phyloP scores from a whole-genome alignment of 2,329 filamentous ascomycete genomes.

The Paracoccidioides lutzii region DNA sequence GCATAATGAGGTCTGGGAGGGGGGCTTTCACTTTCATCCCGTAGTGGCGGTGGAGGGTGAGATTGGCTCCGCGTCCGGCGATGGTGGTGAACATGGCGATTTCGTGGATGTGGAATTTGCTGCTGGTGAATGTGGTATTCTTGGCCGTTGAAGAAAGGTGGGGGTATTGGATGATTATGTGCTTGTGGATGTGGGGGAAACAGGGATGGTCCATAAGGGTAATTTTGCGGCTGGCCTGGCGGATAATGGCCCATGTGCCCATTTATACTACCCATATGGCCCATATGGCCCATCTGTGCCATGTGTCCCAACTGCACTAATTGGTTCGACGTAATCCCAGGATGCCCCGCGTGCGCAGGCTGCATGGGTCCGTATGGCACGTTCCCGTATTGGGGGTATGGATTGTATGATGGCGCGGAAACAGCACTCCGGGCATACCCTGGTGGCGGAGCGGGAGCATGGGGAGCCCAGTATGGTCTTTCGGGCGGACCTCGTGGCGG shows the following conservation, averaged over 20 bases:
- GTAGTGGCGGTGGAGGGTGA: conserved; percentile 4
- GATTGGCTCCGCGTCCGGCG: conserved; percentile 7
- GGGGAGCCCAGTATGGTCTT: conserved; percentile 21
- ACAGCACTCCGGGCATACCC: conserved; percentile 30
- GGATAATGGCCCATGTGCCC: conserved; percentile 6
- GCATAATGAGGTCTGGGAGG: conserved; percentile 20
- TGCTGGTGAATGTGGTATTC: conserved; percentile 6
- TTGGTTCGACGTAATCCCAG: conserved; percentile 14
- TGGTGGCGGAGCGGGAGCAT: conserved; percentile 15
- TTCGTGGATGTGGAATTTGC: neutral
- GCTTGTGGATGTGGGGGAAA: conserved; percentile 5
- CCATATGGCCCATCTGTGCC: neutral
- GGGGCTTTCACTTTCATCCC: conserved; percentile 20
- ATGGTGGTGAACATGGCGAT: conserved; percentile 8
- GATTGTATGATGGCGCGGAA: conserved; percentile 27
- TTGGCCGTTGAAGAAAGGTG: conserved; percentile 8
- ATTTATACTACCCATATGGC: conserved; percentile 2
- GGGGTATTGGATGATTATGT: conserved; percentile 4
- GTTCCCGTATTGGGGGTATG: conserved; percentile 18
- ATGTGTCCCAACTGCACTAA: conserved; percentile 11
- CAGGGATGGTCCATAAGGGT: conserved; percentile 8
- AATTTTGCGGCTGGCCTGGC: conserved; percentile 6
- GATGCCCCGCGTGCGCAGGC: conserved; percentile 15
- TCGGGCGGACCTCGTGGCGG: conserved; percentile 30
- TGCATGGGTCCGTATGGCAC: conserved; percentile 8